A percentile compares a stretch with the other conserved stretches of the same genome.
Conservation (phyloP, 2,329 filamentous ascomycete species). For the Ploettnerulaceae sp. region DNA sequence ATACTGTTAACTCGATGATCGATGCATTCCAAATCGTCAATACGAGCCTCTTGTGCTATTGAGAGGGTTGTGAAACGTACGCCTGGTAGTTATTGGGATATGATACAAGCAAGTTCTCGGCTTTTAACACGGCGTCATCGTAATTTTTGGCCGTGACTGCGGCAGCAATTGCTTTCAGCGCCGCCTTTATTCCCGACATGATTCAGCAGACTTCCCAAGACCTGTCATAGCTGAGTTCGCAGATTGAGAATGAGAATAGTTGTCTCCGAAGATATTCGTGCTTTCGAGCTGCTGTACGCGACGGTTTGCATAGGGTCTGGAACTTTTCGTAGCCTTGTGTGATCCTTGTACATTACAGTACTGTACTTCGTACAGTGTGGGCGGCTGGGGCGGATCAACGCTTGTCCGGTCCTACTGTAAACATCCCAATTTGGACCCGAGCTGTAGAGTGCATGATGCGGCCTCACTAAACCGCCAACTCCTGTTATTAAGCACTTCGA, state of each 20-base stretch:
- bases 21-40: not conserved
- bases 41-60: not conserved
- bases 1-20: constrained; percentile 11
- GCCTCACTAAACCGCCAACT: no score
- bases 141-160: constrained; percentile 75
- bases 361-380: no score
- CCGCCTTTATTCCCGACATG: constrained; percentile 53
- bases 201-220: constrained; percentile 3
- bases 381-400: no score
- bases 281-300: no score
- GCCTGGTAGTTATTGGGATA: constrained; percentile 81
- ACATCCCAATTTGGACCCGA: no score
- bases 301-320: no score
- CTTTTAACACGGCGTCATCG: constrained; percentile 66
- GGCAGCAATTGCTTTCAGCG: constrained; percentile 75
- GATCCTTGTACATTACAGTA: no score
- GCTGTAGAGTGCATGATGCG: no score
- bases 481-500: no score
- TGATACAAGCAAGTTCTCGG: constrained; percentile 61
- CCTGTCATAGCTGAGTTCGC: constrained; percentile 17
- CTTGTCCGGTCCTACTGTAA: no score
- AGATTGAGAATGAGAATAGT: not conserved
- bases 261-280: not conserved
- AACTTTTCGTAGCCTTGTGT: no score
- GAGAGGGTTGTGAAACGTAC: constrained; percentile 38